Evolutionary conservation across 768 basidiomycete genomes (phyloP), one percentile per base, ranked within the genome.

Genomic region (Lactarius hatsudake): DNA sequence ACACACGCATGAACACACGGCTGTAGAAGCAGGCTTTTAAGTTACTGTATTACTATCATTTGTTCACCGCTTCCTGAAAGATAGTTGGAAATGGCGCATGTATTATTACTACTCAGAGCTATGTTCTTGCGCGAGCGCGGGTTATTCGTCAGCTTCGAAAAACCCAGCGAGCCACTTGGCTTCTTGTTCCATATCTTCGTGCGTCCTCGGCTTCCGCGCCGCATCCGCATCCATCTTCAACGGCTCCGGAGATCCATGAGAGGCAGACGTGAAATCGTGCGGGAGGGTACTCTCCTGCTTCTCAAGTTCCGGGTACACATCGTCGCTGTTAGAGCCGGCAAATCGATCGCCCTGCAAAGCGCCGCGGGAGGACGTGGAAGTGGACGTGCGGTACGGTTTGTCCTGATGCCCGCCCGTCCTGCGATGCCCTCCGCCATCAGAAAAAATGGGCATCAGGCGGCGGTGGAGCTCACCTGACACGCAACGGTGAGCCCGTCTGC

Each of bases 361-460:
- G 87, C 2, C 96, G 87, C 26, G 97, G 97, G 5, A 99, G 78
- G 34, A 98, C 78, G 75, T 99, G 97, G 71, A 97, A 90, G 77
- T 99, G 97, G n/a, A 98, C 93, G 74, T 98, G 97, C 1, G 93
- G 87, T n/a, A 94, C 86, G 6, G 83, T 84, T 76, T 90, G 89
- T 0, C 94, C 95, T 1, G 95, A 91, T 17, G 90, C 91, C 68
- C 82, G 83, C 15, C 96, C 95, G 73, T 98, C 94, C 92, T 94
- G 72, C 17, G 53, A 42, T 10, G 10, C 36, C 36, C 36, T 38
- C 12, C 38, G 34, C 12, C 32, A 5, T n/a, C 20, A 48, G 23
- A 26, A 71, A 17, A 23, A n/a, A 48, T 3, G 15, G 54, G 63
- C 1, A 26, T n/a, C 36, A 63, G 59, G 72, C 34, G 43, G 53